Evolutionary conservation across 805 yeast genomes (phyloP).

Genomic region (Spathaspora hagerdaliae): DNA sequence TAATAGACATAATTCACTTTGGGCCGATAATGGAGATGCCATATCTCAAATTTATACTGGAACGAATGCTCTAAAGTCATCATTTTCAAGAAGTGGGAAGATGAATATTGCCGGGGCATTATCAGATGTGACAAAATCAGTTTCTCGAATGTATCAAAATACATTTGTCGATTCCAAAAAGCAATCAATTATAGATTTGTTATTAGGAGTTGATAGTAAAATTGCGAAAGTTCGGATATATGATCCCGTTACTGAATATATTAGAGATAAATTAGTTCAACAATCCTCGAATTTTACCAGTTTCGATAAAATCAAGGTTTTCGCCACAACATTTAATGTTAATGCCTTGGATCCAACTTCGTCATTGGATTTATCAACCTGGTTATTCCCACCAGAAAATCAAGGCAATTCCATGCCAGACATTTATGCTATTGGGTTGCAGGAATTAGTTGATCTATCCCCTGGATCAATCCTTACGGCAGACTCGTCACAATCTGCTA

Average conservation of each 20-base stretch:
- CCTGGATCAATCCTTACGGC: slow-evolving; percentile 88
- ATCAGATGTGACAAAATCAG: slow-evolving; percentile 96
- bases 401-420: slow-evolving; percentile 49
- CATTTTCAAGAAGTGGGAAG: slow-evolving; percentile 91
- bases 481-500: slow-evolving; percentile 69
- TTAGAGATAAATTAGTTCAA: slow-evolving; percentile 58
- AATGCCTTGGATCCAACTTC: slow-evolving; percentile 57
- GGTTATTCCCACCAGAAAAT: slow-evolving; percentile 77
- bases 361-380: slow-evolving; percentile 52
- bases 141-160: slow-evolving; percentile 90
- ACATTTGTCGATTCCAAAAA: slow-evolving; percentile 90
- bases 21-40: slow-evolving; percentile 73
- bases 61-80: slow-evolving; percentile 69
- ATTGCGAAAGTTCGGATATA: slow-evolving; percentile 69
- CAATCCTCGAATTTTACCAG: slow-evolving; percentile 54
- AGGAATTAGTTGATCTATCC: slow-evolving; percentile 88
- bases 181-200: slow-evolving; percentile 83
- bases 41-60: slow-evolving; percentile 61
- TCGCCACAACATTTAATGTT: slow-evolving; percentile 83
- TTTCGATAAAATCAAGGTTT: slow-evolving; percentile 55
- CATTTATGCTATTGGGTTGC: slow-evolving; percentile 84
- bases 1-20: slow-evolving; percentile 72
- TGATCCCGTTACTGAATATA: slow-evolving; percentile 87
- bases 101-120: slow-evolving; percentile 96
- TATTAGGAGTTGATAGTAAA: slow-evolving; percentile 72